Percentiles rank a stretch among this genome's conserved stretches.
Evolutionary conservation across 2,329 filamentous ascomycete species (phyloP).

Genomic region (Septoria linicola): DNA sequence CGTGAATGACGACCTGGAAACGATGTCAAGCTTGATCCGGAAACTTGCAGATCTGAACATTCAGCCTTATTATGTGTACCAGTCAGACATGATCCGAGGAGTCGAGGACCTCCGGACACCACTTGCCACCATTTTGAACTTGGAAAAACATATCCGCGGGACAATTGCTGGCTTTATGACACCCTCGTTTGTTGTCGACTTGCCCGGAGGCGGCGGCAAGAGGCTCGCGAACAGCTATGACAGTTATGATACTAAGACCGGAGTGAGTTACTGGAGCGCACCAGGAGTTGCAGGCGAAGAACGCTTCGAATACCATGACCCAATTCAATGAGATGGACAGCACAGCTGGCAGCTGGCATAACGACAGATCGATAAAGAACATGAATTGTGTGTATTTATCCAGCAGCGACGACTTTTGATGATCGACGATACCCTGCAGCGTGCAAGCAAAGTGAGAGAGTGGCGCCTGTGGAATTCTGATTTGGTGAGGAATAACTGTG

Average conservation of each 20-base stretch:
- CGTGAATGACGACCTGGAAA: constrained; percentile 57
- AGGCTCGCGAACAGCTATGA: constrained; percentile 56
- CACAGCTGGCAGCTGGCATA: constrained; percentile 7
- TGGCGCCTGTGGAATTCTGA: too few relatives aligned
- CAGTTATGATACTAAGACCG: constrained; percentile 55
- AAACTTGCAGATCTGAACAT: constrained; percentile 58
- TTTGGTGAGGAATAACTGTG: too few relatives aligned
- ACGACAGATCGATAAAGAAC: constrained; percentile 5
- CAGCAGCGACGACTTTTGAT: too few relatives aligned
- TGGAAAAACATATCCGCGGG: constrained; percentile 59
- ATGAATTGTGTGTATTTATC: background rate
- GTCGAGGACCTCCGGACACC: constrained; percentile 64
- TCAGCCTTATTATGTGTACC: constrained; percentile 65
- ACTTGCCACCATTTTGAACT: constrained; percentile 56
- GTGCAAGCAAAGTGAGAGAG: too few relatives aligned
- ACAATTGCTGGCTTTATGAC: constrained; percentile 63
- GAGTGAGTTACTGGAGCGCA: constrained; percentile 57
- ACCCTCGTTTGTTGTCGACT: constrained; percentile 63
- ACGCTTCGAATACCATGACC: constrained; percentile 60
- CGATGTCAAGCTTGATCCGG: constrained; percentile 56
- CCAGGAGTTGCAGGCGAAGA: constrained; percentile 52
- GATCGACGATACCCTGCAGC: too few relatives aligned
- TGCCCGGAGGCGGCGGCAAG: constrained; percentile 64
- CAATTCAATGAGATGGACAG: constrained; percentile 31
- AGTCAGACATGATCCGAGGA: constrained; percentile 61